Evolutionary conservation across 306 rosid genomes (phyloP).

Genomic region (Ziziphus jujuba): DNA sequence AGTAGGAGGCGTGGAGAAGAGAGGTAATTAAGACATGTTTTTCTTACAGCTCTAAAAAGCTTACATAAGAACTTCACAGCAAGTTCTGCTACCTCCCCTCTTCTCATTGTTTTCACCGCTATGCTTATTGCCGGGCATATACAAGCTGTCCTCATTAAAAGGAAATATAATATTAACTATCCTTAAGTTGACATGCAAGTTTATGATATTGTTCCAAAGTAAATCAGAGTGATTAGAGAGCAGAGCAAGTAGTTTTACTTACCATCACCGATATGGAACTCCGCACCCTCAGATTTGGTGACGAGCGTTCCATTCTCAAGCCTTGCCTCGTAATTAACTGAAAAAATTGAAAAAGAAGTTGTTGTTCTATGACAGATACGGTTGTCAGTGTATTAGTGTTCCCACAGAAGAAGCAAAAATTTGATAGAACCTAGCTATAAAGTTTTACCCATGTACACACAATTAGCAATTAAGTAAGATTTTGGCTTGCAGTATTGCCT

Average conservation of each 20-base stretch:
- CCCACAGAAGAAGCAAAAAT: too few relatives aligned
- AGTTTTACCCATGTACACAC: too few relatives aligned
- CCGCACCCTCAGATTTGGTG: conserved; percentile 39
- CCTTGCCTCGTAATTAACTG: conserved; percentile 59
- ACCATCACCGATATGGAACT: conserved; percentile 53
- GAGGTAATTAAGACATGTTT: background rate
- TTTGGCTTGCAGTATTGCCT: too few relatives aligned
- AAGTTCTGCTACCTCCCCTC: conserved; percentile 63
- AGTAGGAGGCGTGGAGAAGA: background rate
- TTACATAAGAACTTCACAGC: conserved; percentile 44
- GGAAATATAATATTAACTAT: background rate
- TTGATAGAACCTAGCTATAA: too few relatives aligned
- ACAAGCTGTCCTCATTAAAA: conserved; percentile 36
- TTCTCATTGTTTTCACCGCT: conserved; percentile 71
- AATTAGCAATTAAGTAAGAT: too few relatives aligned
- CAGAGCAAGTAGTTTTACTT: conserved; percentile 18
- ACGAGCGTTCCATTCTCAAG: conserved; percentile 45
- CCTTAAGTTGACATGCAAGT: too few relatives aligned
- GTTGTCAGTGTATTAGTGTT: background rate
- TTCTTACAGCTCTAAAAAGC: conserved; percentile 20
- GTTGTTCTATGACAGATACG: background rate
- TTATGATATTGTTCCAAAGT: background rate
- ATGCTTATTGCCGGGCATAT: conserved; percentile 57
- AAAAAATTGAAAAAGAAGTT: background rate
- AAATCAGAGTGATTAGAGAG: background rate